Conservation (phyloP, 108 stramenopile species). For the Pseudonitzschia multistriata region DNA sequence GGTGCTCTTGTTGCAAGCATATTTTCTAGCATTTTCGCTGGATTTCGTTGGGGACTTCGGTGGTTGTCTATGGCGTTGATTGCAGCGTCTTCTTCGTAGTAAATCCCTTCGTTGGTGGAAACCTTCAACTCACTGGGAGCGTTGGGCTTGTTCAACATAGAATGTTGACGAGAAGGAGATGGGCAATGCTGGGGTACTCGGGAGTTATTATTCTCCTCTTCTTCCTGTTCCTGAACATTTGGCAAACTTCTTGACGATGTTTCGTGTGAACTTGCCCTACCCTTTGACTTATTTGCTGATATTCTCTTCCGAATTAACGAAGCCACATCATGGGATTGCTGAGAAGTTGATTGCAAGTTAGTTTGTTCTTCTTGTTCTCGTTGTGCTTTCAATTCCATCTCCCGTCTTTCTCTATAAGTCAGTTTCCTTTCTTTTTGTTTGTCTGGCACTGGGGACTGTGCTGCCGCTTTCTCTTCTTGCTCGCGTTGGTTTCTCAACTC, state of each 20-base stretch:
- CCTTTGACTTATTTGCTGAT: constrained; percentile 53
- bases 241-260: background rate
- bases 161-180: constrained; percentile 51
- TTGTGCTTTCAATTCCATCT: constrained; percentile 33
- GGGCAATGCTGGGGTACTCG: background rate
- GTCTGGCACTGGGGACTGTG: background rate
- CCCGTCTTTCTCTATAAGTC: constrained; percentile 38
- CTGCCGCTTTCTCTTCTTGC: constrained; percentile 21
- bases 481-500: constrained; percentile 30
- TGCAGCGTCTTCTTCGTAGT: background rate
- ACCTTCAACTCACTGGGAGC: background rate
- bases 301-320: constrained; percentile 60
- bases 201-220: background rate
- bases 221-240: background rate
- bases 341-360: background rate
- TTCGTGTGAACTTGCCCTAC: background rate
- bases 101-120: no score
- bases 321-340: constrained; percentile 47
- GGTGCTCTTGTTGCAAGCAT: constrained; percentile 13
- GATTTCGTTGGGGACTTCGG: background rate
- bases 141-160: constrained; percentile 49
- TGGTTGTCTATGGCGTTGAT: no score
- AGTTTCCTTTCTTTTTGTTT: constrained; percentile 19
- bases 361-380: constrained; percentile 38
- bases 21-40: constrained; percentile 13